Evolutionary conservation across 2,329 filamentous ascomycete species (phyloP).

Genomic region (Tolypocladium guangdongense): DNA sequence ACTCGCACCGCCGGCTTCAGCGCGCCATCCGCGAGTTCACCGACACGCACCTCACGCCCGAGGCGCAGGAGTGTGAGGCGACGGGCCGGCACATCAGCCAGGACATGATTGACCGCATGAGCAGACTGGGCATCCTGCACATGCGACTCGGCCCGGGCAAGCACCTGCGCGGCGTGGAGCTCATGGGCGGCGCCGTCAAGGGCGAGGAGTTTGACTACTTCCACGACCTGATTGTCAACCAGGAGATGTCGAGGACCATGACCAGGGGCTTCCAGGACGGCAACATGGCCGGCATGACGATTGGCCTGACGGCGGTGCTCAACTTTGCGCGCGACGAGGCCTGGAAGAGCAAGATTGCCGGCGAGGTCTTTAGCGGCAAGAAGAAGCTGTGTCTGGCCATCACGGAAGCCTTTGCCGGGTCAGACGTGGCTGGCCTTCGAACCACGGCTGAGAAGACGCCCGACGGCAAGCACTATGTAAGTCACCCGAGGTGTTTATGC

Average conservation of each 20-base stretch:
- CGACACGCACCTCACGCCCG: constrained; percentile 58
- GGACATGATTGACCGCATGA: constrained; percentile 68
- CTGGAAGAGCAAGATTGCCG: constrained; percentile 55
- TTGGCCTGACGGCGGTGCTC: constrained; percentile 67
- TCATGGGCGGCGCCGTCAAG: constrained; percentile 60
- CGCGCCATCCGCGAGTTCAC: constrained; percentile 62
- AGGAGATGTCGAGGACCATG: constrained; percentile 62
- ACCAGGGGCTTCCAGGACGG: constrained; percentile 77
- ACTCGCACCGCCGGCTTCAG: constrained; percentile 59
- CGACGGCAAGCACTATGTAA: constrained; percentile 61
- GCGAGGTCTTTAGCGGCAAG: constrained; percentile 65
- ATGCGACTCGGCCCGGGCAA: constrained; percentile 78
- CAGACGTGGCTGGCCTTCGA: constrained; percentile 66
- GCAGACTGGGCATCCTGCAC: constrained; percentile 60
- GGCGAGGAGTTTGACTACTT: constrained; percentile 82
- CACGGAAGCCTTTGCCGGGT: constrained; percentile 77
- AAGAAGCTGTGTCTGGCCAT: constrained; percentile 87
- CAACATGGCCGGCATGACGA: constrained; percentile 79
- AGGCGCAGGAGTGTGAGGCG: constrained; percentile 66
- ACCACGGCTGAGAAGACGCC: constrained; percentile 69
- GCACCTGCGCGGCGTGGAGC: constrained; percentile 60
- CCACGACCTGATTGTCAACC: constrained; percentile 66
- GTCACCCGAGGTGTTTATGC: constrained; percentile 15
- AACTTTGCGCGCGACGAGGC: constrained; percentile 62
- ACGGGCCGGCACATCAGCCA: constrained; percentile 61